Evolutionary conservation across 2,329 filamentous ascomycete species (phyloP), one percentile per base, ranked within the genome.

Genomic region (Macrophomina phaseolina): DNA sequence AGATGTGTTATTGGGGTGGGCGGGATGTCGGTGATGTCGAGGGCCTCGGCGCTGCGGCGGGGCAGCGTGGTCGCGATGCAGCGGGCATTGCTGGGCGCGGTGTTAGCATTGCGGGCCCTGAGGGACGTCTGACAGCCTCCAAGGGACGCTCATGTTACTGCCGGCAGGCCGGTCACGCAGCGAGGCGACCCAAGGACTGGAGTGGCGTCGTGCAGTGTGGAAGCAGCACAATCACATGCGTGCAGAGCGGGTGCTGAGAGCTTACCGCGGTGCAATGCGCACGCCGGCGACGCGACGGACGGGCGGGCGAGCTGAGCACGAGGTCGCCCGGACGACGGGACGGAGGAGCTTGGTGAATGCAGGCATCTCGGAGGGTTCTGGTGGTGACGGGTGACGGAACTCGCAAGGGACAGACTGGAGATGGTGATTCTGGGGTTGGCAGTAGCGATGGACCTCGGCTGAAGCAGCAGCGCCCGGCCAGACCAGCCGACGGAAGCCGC

Each of bases 1-100:
- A 97, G 85, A 80, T 97, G 93, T 51, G 91, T 91, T 81, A 99
- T 97, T 63, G 95, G 95, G 5, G 94, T 97, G 0, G 95, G 94
- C 0, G 90, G 89, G 70, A 97, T 86, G 56, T 91, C 89, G 68
- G 89, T 85, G 73, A 97, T 88, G 79, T 95, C 79, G 66, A 75
- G 69, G 14, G 76, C 52, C 7, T 36, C 40, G 28, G 63, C 70
- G 63, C 81, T 77, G 45, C 76, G 74, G 30, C 76, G 77, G 6
- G 71, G 68, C n/a, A 74, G 67, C 0, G 81, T 81, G 0, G 77
- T 74, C 5, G 82, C 81, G 62, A 84, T 80, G 67, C 79, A 80
- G 76, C 81, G 75, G 12, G 55, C 64, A 45, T 66, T 66, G 64
- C 67, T 66, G 45, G 36, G 34, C 28, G 5, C 28, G 46, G 28